Base-by-base conservation (phyloP, 2,329 filamentous ascomycete genomes). In the Podosphaera xanthii region DNA sequence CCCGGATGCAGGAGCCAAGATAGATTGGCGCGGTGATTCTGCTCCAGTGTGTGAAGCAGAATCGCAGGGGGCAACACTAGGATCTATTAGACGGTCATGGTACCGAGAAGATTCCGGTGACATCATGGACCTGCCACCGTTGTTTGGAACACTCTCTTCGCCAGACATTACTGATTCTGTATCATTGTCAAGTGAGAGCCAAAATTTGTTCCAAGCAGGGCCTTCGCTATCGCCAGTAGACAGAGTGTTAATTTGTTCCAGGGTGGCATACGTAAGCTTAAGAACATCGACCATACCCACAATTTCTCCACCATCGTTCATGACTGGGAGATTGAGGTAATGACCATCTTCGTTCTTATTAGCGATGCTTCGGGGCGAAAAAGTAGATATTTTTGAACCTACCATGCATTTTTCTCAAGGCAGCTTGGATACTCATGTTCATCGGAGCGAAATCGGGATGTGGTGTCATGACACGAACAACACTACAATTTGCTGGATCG, bases 131-230 rank as follows among this genome's bases (percentile, higher is more conserved):
- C 87, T 81, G 62, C 82, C 80, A 55, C 81, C 70, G 66, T 75
- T 76, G 66, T 82, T 77, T 66, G 87, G 84, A 67, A 84, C 83
- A 67, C 86, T 87, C 56, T 85, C 87, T 60, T 94, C 88, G 61
- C 90, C 92, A 61, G 92, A 98, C 71, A 97, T 83, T 78, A 95
- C 85, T 1, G 92, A 98, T 72, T 97, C 92, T 12, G 90, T 91
- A 66, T 94, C 82, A 71, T 97, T 82, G 14, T 69, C 81, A 66
- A 98, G 83, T 0, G 92, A 97, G 64, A 97, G 77, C 92, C 92
- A 98, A 75, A 98, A 98, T 72, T 97, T 98, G 76, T 96, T 97
- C 92, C 92, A 98, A 5, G 92, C 92, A 4, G 92, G 92, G 0
- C 92, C 92, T 72, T 98, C 92, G 66, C 82, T 88, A 69, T 95